Conservation (phyloP, 352 stramenopile species). For the Globisporangium cylindrosporum region DNA sequence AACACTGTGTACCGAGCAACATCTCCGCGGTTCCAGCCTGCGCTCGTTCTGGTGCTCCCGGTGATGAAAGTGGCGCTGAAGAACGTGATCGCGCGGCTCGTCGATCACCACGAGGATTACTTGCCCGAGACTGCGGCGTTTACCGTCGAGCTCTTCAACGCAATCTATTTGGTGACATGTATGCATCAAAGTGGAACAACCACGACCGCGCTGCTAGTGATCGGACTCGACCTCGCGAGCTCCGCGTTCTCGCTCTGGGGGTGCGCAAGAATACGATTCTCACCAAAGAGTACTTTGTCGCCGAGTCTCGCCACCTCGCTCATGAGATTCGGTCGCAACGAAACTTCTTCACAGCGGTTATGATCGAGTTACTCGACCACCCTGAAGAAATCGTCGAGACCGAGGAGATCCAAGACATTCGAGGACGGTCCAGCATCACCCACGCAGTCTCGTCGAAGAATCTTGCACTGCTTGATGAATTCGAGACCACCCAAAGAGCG, state of each 20-base stretch:
- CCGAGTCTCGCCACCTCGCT: background rate
- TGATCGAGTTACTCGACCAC: background rate
- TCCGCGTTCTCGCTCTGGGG: background rate
- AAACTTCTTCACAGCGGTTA: background rate
- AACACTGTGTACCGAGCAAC: constrained; percentile 1
- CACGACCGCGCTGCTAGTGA: background rate
- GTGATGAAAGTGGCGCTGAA: constrained; percentile 22
- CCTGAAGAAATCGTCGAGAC: background rate
- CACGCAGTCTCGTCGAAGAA: background rate
- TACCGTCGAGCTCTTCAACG: constrained; percentile 40
- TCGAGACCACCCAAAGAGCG: background rate
- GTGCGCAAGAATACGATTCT: background rate
- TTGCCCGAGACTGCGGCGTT: constrained; percentile 35
- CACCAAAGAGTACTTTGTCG: background rate
- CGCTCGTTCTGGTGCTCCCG: constrained; percentile 20
- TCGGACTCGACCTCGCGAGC: background rate
- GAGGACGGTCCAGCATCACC: background rate
- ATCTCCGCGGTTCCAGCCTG: background rate
- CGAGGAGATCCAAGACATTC: background rate
- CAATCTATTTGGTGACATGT: constrained; percentile 33
- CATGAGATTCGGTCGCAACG: background rate
- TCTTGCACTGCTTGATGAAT: background rate
- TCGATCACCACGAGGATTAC: constrained; percentile 27
- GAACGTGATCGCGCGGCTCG: constrained; percentile 22
- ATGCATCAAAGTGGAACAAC: constrained; percentile 21